Evolutionary conservation across 805 yeast genomes (phyloP).

Genomic region (Priceomyces carsonii): DNA sequence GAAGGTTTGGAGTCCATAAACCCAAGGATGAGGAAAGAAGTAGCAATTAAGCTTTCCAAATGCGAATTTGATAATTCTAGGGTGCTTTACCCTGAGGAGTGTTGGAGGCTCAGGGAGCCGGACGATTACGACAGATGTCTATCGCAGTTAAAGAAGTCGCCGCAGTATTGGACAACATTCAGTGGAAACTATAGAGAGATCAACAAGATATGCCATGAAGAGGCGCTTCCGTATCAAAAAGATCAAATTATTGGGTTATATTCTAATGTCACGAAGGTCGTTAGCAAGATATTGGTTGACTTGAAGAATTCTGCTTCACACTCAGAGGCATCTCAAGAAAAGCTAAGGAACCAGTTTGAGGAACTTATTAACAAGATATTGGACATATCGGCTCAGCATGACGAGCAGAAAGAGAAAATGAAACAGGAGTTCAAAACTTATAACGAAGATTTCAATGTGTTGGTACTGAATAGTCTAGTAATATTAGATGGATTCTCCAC

Average conservation of each 20-base stretch:
- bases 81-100: constrained; percentile 31
- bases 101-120: constrained; percentile 16
- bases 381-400: constrained; percentile 6
- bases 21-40: constrained; percentile 30
- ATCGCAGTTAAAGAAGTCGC: constrained; percentile 36
- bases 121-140: constrained; percentile 37
- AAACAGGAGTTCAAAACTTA: constrained; percentile 6
- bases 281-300: constrained; percentile 11
- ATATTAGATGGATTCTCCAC: constrained; percentile 5
- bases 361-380: constrained; percentile 5
- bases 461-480: not conserved
- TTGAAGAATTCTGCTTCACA: constrained; percentile 7
- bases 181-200: constrained; percentile 64
- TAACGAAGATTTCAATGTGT: constrained; percentile 6
- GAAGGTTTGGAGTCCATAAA: constrained; percentile 40
- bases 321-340: constrained; percentile 5
- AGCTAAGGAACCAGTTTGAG: constrained; percentile 5
- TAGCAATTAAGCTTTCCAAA: constrained; percentile 50
- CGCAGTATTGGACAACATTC: constrained; percentile 75
- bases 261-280: constrained; percentile 43
- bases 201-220: constrained; percentile 53
- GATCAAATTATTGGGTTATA: constrained; percentile 49
- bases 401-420: constrained; percentile 8
- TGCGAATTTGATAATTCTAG: constrained; percentile 57
- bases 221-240: constrained; percentile 52